Conservation (phyloP, 805 yeast genomes). For the Ogataea angusta region DNA sequence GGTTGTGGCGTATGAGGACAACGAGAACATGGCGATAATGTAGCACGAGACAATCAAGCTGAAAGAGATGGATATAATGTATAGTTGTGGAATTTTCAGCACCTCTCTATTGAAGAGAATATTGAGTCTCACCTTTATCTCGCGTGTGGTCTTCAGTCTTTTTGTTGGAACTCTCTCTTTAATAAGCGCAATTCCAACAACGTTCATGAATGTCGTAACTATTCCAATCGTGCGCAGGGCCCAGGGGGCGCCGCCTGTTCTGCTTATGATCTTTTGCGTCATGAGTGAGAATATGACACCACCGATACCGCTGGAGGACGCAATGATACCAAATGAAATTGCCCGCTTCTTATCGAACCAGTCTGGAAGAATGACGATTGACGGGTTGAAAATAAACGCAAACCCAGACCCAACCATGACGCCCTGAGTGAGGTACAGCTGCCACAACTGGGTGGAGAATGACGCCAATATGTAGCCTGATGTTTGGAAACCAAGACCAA, state of each 20-base stretch:
- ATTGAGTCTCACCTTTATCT: slow-evolving; percentile 16
- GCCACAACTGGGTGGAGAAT: slow-evolving; percentile 46
- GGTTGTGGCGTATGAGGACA: slow-evolving; percentile 45
- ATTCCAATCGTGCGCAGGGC: slow-evolving; percentile 44
- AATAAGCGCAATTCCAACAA: slow-evolving; percentile 41
- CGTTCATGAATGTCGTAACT: slow-evolving; percentile 34
- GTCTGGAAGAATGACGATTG: slow-evolving; percentile 48
- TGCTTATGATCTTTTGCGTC: slow-evolving; percentile 35
- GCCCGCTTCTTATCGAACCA: slow-evolving; percentile 55
- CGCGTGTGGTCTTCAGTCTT: not conserved
- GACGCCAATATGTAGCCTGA: slow-evolving; percentile 50
- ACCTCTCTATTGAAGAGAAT: slow-evolving; percentile 21
- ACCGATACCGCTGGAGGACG: slow-evolving; percentile 43
- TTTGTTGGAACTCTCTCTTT: not conserved
- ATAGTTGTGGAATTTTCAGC: slow-evolving; percentile 16
- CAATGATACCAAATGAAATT: slow-evolving; percentile 37
- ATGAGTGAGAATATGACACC: slow-evolving; percentile 39
- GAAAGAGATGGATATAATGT: slow-evolving; percentile 25
- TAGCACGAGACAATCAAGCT: slow-evolving; percentile 41
- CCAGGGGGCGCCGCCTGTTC: slow-evolving; percentile 41
- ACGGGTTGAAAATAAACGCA: slow-evolving; percentile 48
- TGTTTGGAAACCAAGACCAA: slow-evolving; percentile 43
- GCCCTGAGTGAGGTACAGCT: slow-evolving; percentile 53
- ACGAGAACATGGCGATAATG: slow-evolving; percentile 42
- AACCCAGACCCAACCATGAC: slow-evolving; percentile 50